A percentile compares a stretch with the other conserved stretches of the same genome.
Conservation (phyloP, 331 rosid species). For the Cydonia oblonga region DNA sequence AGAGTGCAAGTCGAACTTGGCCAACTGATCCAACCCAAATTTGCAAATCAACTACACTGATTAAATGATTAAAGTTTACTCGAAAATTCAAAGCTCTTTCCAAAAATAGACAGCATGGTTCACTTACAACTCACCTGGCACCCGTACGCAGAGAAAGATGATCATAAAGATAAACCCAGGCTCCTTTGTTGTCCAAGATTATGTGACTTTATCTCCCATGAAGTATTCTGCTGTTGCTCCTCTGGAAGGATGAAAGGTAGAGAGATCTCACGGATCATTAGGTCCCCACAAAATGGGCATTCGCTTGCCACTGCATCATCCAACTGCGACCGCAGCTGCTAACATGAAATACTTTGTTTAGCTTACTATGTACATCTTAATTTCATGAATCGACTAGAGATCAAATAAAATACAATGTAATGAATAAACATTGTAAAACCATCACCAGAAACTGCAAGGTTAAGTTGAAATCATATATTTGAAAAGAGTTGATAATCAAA, state of each 20-base stretch:
- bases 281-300: constrained; percentile 90
- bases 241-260: constrained; percentile 58
- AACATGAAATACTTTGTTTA: not conserved
- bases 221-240: constrained; percentile 54
- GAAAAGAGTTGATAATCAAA: not conserved
- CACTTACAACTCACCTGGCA: not conserved
- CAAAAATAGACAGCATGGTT: not conserved
- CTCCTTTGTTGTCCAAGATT: constrained; percentile 61
- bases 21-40: no score
- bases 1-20: not conserved
- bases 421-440: not conserved
- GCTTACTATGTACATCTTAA: not conserved
- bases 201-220: constrained; percentile 74
- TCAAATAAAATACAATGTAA: no score
- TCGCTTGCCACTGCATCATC: constrained; percentile 92
- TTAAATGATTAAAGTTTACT: no score
- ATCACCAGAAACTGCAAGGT: not conserved
- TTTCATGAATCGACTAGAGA: not conserved
- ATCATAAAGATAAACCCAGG: constrained; percentile 44
- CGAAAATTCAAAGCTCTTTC: not conserved
- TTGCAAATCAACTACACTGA: not conserved
- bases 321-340: constrained; percentile 83
- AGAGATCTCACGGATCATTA: constrained; percentile 86
- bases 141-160: not conserved
- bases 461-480: not conserved